Evolutionary conservation across 192 early-diverging fungal genomes (phyloP).

Genomic region (Phlyctochytrium arcticum): DNA sequence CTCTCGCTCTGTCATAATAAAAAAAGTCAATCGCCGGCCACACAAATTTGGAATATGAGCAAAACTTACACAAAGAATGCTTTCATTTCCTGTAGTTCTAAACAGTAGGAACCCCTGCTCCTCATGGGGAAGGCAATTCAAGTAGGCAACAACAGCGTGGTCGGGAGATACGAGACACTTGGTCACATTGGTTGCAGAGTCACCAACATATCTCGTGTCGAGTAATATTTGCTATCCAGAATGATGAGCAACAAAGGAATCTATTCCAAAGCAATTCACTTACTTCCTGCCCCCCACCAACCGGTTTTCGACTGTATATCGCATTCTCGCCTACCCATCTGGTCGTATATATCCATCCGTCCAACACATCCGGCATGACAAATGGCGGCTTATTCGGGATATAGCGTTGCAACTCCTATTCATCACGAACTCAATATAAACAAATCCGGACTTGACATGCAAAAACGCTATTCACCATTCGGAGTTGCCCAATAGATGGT

Average conservation of each 20-base stretch:
- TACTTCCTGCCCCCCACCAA: neutral
- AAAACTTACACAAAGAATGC: too few relatives aligned
- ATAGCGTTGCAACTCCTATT: neutral
- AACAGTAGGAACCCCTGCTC: constrained; percentile 16
- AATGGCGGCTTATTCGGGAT: constrained; percentile 1
- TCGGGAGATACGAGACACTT: constrained; percentile 13
- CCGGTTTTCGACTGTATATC: constrained; percentile 1
- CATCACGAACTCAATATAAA: neutral
- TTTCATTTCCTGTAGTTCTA: too few relatives aligned
- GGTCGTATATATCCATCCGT: constrained; percentile 7
- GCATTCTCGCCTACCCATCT: constrained; percentile 1
- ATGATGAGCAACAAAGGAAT: neutral
- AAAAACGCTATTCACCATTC: neutral
- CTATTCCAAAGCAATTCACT: neutral
- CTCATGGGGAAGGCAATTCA: neutral
- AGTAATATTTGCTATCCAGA: constrained; percentile 6
- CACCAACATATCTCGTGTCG: constrained; percentile 7
- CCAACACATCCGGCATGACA: constrained; percentile 8
- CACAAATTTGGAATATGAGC: too few relatives aligned
- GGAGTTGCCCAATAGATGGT: neutral
- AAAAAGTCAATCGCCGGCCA: neutral
- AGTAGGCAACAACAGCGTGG: constrained; percentile 12
- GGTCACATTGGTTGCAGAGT: neutral
- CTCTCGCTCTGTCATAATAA: too few relatives aligned
- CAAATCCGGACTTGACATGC: neutral